phyloP scores from a whole-genome alignment of 1,139 yeast species.

The Blastobotrys apis region DNA sequence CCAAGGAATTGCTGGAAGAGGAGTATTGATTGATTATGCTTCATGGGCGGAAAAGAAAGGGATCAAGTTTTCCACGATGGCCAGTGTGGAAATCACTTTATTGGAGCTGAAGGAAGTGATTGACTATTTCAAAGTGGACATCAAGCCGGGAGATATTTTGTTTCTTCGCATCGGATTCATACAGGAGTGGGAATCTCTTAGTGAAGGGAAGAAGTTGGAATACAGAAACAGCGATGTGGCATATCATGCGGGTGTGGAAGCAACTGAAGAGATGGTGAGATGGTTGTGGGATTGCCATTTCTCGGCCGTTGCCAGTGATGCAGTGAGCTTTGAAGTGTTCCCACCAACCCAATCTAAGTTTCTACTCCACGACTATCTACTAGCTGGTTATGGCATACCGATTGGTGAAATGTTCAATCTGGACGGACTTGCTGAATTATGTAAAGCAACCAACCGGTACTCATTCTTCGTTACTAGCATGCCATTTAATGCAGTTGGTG shows the following conservation, averaged over 20 bases:
- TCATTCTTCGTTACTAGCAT: slow-evolving; percentile 19
- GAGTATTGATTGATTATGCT: slow-evolving; percentile 33
- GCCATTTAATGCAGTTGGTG: slow-evolving; percentile 15
- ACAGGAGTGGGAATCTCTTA: slow-evolving; percentile 26
- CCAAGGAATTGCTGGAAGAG: slow-evolving; percentile 34
- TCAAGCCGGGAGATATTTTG: slow-evolving; percentile 30
- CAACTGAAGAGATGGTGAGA: slow-evolving; percentile 20
- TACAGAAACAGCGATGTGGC: slow-evolving; percentile 46
- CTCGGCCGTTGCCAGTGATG: slow-evolving; percentile 31
- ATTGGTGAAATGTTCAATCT: slow-evolving; percentile 20
- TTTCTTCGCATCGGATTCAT: slow-evolving; percentile 31
- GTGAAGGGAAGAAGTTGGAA: slow-evolving; percentile 15
- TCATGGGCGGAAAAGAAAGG: slow-evolving; percentile 27
- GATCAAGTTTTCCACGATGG: slow-evolving; percentile 18
- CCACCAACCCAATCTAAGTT: slow-evolving; percentile 49
- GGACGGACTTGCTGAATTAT: slow-evolving; percentile 22
- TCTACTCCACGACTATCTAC: slow-evolving; percentile 31
- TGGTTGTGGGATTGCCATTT: slow-evolving; percentile 30
- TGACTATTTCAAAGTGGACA: slow-evolving; percentile 17
- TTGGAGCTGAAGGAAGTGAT: slow-evolving; percentile 25
- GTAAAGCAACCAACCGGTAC: slow-evolving; percentile 18
- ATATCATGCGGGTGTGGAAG: slow-evolving; percentile 33
- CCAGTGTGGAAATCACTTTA: slow-evolving; percentile 27
- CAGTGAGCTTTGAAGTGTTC: slow-evolving; percentile 33
- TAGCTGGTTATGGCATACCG: slow-evolving; percentile 22